phyloP scores from a whole-genome alignment of 2,329 filamentous ascomycete species.

The Aquanectria penicillioides region DNA sequence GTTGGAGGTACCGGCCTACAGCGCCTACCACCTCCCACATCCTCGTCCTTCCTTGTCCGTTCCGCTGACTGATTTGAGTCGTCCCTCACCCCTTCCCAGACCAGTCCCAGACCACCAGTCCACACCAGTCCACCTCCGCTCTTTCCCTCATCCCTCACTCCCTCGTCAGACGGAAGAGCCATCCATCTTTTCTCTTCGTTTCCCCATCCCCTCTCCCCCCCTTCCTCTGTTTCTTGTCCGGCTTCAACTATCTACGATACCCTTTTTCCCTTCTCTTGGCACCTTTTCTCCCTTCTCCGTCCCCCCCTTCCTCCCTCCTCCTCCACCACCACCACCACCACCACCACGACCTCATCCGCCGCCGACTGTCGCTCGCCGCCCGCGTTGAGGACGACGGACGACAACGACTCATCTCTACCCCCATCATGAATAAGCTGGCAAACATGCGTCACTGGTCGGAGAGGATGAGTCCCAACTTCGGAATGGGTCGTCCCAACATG shows the following conservation, averaged over 20 bases:
- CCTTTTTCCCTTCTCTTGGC: conserved; percentile 36
- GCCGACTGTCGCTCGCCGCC: conserved; percentile 40
- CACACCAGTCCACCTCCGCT: conserved; percentile 29
- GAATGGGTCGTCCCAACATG: conserved; percentile 70
- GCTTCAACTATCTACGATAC: conserved; percentile 35
- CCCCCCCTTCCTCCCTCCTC: conserved; percentile 31
- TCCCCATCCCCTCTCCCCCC: conserved; percentile 19
- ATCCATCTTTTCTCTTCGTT: conserved; percentile 38
- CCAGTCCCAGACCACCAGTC: conserved; percentile 16
- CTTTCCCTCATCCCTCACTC: conserved; percentile 33
- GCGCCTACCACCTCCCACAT: no score
- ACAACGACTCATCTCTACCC: conserved; percentile 29
- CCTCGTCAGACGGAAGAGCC: conserved; percentile 44
- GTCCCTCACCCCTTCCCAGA: conserved; percentile 16
- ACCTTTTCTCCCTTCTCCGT: conserved; percentile 32
- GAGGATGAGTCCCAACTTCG: conserved; percentile 74
- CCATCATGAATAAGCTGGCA: conserved; percentile 76
- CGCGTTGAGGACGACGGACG: conserved; percentile 41
- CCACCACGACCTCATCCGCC: conserved; percentile 33
- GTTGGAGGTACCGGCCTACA: no score
- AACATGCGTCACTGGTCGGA: conserved; percentile 79
- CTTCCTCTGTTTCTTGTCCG: conserved; percentile 35
- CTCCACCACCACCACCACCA: conserved; percentile 15
- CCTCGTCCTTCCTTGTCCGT: not conserved
- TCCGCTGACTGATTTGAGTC: conserved; percentile 15